A percentile compares a stretch with the other conserved stretches of the same genome.
Conservation (phyloP, 2,329 filamentous ascomycete species). For the Talaromyces sp. region DNA sequence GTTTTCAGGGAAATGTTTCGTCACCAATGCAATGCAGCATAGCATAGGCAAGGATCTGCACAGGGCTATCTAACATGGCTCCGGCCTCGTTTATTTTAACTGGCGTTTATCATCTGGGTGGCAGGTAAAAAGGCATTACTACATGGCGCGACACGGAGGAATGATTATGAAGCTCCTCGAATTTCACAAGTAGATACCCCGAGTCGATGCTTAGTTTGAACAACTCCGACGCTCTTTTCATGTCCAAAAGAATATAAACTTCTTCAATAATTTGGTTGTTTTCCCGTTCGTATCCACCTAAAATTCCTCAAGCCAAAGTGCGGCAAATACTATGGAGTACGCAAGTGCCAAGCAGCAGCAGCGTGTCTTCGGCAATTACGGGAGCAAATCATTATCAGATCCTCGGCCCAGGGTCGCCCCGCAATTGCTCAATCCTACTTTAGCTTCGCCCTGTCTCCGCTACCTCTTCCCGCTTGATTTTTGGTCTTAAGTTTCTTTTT, state of each 20-base stretch:
- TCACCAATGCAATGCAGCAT: conserved; percentile 32
- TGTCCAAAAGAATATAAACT: conserved; percentile 16
- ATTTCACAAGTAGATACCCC: conserved; percentile 51
- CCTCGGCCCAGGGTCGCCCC: conserved; percentile 25
- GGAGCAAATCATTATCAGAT: conserved; percentile 29
- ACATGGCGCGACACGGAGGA: conserved; percentile 44
- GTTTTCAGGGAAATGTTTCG: conserved; percentile 22
- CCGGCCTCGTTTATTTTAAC: conserved; percentile 36
- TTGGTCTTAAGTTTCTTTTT: background rate
- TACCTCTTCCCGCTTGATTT: background rate
- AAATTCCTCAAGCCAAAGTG: background rate
- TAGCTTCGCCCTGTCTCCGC: conserved; percentile 12
- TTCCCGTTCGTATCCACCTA: background rate
- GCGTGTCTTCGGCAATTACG: conserved; percentile 19
- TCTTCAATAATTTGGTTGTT: background rate
- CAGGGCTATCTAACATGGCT: conserved; percentile 28
- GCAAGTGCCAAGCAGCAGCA: conserved; percentile 13
- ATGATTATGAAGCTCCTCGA: conserved; percentile 52
- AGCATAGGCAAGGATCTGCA: conserved; percentile 34
- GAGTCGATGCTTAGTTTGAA: conserved; percentile 53
- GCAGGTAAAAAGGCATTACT: conserved; percentile 43
- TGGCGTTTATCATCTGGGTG: conserved; percentile 33
- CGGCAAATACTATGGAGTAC: background rate
- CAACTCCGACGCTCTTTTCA: conserved; percentile 38
- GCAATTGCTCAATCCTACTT: conserved; percentile 24